Evolutionary conservation across 305 asterid genomes (phyloP).

Genomic region (Rubia occidens): DNA sequence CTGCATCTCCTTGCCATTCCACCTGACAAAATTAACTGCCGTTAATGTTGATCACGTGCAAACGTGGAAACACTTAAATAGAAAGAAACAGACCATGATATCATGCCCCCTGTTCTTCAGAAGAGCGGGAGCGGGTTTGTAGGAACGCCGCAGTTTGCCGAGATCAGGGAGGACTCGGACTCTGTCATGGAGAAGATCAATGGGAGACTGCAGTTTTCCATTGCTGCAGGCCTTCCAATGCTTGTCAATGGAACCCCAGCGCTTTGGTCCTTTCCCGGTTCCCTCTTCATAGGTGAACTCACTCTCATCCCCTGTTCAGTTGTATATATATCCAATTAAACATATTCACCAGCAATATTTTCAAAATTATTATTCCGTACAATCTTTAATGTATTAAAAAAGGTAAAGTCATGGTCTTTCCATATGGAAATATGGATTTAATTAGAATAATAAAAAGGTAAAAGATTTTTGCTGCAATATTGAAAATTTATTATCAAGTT

Average conservation of each 20-base stretch:
- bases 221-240: constrained; percentile 37
- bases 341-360: no score
- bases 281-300: constrained; percentile 28
- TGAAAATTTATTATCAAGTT: no score
- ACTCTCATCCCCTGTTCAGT: constrained; percentile 23
- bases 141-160: constrained; percentile 27
- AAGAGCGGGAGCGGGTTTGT: constrained; percentile 42
- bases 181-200: constrained; percentile 30
- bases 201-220: constrained; percentile 59
- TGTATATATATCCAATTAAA: no score
- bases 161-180: constrained; percentile 18
- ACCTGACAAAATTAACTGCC: constrained; percentile 25
- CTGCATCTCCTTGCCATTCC: constrained; percentile 52
- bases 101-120: constrained; percentile 57
- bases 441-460: no score
- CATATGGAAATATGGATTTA: no score
- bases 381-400: no score
- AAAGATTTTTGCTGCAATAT: no score
- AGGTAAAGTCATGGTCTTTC: no score
- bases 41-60: no score
- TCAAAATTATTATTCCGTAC: no score
- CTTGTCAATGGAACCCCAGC: constrained; percentile 38
- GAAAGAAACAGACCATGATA: constrained; percentile 31
- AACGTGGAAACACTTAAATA: no score
- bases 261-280: constrained; percentile 36